phyloP scores from a whole-genome alignment of 164 flowering plant species.

The Dillenia suffruticosa region DNA sequence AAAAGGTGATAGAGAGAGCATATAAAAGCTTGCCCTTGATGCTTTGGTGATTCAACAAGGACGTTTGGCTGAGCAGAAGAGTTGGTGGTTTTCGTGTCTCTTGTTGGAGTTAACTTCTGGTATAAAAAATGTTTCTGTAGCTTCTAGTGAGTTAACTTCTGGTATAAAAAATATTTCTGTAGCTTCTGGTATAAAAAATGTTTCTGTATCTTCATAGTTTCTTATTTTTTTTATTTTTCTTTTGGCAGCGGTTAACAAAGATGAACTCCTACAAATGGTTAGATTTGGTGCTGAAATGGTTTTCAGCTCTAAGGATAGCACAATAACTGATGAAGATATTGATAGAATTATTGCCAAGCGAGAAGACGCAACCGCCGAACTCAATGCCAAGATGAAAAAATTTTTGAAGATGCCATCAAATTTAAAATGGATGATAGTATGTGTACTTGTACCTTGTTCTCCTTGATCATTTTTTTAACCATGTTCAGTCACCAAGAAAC shows the following conservation, averaged over 20 bases:
- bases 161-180: too few relatives aligned
- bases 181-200: too few relatives aligned
- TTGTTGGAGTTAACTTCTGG: background rate
- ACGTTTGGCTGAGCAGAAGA: conserved; percentile 93
- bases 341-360: conserved; percentile 98
- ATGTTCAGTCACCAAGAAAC: background rate
- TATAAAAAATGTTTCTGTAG: too few relatives aligned
- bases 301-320: conserved; percentile 97
- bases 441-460: conserved; percentile 18
- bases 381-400: conserved; percentile 99
- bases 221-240: conserved; percentile 8
- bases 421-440: conserved; percentile 99
- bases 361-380: conserved; percentile 98
- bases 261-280: conserved; percentile 98
- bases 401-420: conserved; percentile 98
- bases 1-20: conserved; percentile 97
- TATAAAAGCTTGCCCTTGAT: conserved; percentile 98
- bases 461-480: background rate
- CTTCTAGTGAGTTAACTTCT: too few relatives aligned
- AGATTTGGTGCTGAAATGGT: conserved; percentile 99
- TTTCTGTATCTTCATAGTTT: background rate
- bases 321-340: conserved; percentile 97
- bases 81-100: conserved; percentile 26
- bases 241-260: conserved; percentile 89
- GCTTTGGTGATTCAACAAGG: conserved; percentile 99